Conservation (phyloP, 805 yeast genomes). For the Myxozyma vanderwaltii region DNA sequence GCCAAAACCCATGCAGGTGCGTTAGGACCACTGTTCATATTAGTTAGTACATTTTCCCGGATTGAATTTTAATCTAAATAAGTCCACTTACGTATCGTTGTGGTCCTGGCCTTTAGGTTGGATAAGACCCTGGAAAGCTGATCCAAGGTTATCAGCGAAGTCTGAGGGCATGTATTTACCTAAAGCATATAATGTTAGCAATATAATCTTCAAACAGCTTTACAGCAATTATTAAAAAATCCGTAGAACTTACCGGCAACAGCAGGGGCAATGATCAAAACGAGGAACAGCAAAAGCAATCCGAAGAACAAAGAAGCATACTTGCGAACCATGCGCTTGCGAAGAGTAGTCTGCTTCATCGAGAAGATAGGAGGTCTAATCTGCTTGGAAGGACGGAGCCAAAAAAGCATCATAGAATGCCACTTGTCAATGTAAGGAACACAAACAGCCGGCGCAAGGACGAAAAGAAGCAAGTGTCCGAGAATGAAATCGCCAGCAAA, state of each 20-base stretch:
- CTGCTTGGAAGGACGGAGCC: conserved; percentile 97
- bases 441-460: conserved; percentile 82
- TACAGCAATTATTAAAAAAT: not conserved
- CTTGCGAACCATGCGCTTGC: conserved; percentile 96
- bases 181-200: not conserved
- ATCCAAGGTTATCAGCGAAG: conserved; percentile 42
- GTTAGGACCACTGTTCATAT: conserved; percentile 47
- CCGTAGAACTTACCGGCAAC: conserved; percentile 61
- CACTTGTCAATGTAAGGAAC: conserved; percentile 92
- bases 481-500: conserved; percentile 95
- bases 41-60: too few relatives aligned
- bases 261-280: conserved; percentile 88
- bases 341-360: conserved; percentile 89
- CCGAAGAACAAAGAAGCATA: conserved; percentile 80
- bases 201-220: not conserved
- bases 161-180: conserved; percentile 30
- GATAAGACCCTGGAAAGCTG: conserved; percentile 60
- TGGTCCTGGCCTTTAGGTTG: conserved; percentile 83
- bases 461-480: conserved; percentile 85
- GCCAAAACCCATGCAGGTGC: conserved; percentile 53
- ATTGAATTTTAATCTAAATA: too few relatives aligned
- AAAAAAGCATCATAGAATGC: conserved; percentile 98
- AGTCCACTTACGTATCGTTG: conserved; percentile 66
- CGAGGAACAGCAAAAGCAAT: conserved; percentile 69
- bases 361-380: conserved; percentile 98